Evolutionary conservation across 257 asterid genomes (phyloP).

Genomic region (Marsdenia floribunda): DNA sequence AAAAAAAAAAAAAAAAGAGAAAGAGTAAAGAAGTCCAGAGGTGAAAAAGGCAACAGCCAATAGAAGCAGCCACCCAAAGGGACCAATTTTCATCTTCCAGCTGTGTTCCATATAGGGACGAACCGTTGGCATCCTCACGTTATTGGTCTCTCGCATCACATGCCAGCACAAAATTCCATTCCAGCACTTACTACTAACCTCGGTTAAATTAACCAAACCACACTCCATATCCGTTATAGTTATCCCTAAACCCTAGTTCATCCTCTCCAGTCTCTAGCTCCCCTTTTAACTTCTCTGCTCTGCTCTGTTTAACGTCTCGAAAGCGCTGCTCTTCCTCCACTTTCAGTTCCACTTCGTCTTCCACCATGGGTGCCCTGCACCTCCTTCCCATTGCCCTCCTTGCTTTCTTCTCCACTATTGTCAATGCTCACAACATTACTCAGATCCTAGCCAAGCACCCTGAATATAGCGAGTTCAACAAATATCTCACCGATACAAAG

Average conservation of each 20-base stretch:
- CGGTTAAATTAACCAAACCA: conserved; percentile 9
- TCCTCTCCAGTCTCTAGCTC: too few relatives aligned
- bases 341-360: neutral
- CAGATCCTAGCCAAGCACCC: conserved; percentile 52
- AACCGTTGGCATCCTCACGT: neutral
- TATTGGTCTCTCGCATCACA: neutral
- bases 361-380: conserved; percentile 40
- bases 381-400: conserved; percentile 26
- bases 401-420: conserved; percentile 28
- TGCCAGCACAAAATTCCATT: conserved; percentile 5
- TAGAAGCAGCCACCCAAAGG: neutral
- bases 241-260: neutral
- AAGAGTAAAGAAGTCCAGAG: neutral
- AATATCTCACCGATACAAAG: conserved; percentile 56
- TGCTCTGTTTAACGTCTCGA: neutral
- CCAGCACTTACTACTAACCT: neutral
- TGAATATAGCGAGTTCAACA: conserved; percentile 77
- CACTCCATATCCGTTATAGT: neutral
- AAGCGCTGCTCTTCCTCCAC: too few relatives aligned
- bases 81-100: conserved; percentile 12
- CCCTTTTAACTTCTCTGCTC: neutral
- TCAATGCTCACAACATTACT: conserved; percentile 66
- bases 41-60: neutral
- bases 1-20: neutral
- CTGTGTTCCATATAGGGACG: conserved; percentile 13